Conservation (phyloP, 2,329 filamentous ascomycete genomes). For the Neonectria faginata region DNA sequence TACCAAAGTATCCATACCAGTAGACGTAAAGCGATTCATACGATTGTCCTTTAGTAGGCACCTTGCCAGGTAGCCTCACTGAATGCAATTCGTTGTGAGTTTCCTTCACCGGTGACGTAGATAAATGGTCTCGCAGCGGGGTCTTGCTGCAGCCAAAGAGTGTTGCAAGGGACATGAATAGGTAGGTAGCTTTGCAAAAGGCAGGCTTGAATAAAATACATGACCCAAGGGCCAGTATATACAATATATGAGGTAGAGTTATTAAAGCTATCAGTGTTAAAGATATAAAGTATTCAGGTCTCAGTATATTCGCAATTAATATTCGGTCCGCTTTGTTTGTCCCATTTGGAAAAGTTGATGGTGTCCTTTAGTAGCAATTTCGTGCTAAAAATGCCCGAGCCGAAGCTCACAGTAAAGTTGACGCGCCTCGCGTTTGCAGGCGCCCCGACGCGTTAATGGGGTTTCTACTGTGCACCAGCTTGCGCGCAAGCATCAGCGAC, state of each 20-base stretch:
- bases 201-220: not conserved
- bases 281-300: too few relatives aligned
- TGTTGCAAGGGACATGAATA: not conserved
- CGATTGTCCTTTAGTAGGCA: too few relatives aligned
- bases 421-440: slow-evolving; percentile 29
- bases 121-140: not conserved
- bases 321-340: not conserved
- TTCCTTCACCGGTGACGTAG: too few relatives aligned
- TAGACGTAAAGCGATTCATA: too few relatives aligned
- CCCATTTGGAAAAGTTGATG: not conserved
- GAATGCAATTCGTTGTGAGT: too few relatives aligned
- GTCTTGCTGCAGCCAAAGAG: slow-evolving; percentile 9
- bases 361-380: not conserved
- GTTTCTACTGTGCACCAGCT: slow-evolving; percentile 14
- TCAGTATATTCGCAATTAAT: too few relatives aligned
- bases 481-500: not conserved
- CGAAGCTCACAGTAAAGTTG: not conserved
- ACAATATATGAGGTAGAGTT: not conserved
- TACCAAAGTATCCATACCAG: too few relatives aligned
- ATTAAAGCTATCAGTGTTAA: not conserved
- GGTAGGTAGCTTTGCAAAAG: not conserved
- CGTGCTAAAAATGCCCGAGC: slow-evolving; percentile 2
- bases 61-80: too few relatives aligned
- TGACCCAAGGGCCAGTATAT: not conserved
- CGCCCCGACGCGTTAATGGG: slow-evolving; percentile 32